phyloP scores from a whole-genome alignment of 768 basidiomycete genomes.

The Porpolomopsis calyptriformis region DNA sequence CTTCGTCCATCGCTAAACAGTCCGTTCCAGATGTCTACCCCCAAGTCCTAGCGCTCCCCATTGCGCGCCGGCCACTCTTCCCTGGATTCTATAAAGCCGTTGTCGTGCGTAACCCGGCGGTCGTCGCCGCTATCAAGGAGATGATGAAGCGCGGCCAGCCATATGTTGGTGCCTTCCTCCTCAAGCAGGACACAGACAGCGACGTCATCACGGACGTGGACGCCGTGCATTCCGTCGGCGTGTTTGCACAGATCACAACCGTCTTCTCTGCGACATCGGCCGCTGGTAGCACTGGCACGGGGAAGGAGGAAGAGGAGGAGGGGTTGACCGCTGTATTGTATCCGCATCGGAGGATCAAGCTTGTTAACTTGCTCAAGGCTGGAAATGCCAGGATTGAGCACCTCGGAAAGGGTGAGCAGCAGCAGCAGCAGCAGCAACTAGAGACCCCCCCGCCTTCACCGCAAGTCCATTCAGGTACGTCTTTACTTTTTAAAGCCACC shows the following conservation, averaged over 20 bases:
- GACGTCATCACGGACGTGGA: slow-evolving; percentile 85
- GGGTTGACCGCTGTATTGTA: slow-evolving; percentile 92
- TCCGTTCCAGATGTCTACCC: slow-evolving; percentile 87
- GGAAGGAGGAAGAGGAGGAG: slow-evolving; percentile 62
- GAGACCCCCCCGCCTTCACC: slow-evolving; percentile 30
- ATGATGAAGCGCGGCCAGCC: slow-evolving; percentile 96
- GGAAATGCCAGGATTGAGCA: slow-evolving; percentile 22
- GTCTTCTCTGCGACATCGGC: slow-evolving; percentile 81
- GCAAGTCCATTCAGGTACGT: slow-evolving; percentile 12
- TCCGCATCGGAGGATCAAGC: slow-evolving; percentile 82
- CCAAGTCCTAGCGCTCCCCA: slow-evolving; percentile 89
- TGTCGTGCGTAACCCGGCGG: slow-evolving; percentile 80
- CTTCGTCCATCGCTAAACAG: slow-evolving; percentile 70
- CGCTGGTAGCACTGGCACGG: too few relatives aligned
- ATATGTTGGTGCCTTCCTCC: slow-evolving; percentile 91
- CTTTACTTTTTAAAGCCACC: too few relatives aligned
- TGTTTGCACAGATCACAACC: slow-evolving; percentile 95
- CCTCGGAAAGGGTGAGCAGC: slow-evolving; percentile 29
- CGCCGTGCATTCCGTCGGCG: slow-evolving; percentile 86
- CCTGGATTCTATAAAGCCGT: slow-evolving; percentile 99
- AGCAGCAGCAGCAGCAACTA: too few relatives aligned
- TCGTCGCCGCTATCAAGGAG: slow-evolving; percentile 90
- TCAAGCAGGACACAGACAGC: slow-evolving; percentile 89
- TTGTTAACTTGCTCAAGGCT: slow-evolving; percentile 75
- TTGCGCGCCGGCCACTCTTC: slow-evolving; percentile 89